Conservation (phyloP, 495 filamentous ascomycete species). For the Aspergillus taichungensis region DNA sequence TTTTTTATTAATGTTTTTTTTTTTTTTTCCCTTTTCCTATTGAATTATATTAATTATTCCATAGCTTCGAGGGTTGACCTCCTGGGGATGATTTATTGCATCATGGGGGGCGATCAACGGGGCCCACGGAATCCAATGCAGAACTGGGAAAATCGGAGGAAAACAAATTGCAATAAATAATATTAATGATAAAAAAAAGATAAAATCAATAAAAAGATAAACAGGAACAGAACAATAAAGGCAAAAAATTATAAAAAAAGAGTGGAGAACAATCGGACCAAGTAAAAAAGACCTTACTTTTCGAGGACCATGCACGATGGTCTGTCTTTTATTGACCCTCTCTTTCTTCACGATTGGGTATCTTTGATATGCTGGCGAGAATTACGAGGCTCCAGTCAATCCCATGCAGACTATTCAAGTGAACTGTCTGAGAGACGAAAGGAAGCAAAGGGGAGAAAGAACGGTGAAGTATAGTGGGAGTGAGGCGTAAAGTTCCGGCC, state of each 20-base stretch:
- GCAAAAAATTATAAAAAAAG: constrained; percentile 7
- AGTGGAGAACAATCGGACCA: constrained; percentile 11
- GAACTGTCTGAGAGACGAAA: constrained; percentile 7
- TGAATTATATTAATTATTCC: too few species aligned
- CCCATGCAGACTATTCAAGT: not conserved
- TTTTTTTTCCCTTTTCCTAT: too few species aligned
- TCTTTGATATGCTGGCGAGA: not conserved
- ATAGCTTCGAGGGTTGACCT: constrained; percentile 36
- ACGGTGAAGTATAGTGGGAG: constrained; percentile 27
- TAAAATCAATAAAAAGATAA: constrained; percentile 18
- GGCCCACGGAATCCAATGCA: constrained; percentile 26
- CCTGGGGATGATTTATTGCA: constrained; percentile 35
- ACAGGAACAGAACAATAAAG: constrained; percentile 13
- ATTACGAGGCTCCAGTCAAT: not conserved
- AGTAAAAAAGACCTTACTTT: constrained; percentile 7
- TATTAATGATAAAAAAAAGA: constrained; percentile 13
- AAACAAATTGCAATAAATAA: constrained; percentile 21
- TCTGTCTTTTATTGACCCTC: too few species aligned
- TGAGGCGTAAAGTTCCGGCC: constrained; percentile 18
- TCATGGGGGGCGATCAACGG: constrained; percentile 38
- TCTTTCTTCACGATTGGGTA: too few species aligned
- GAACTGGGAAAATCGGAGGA: constrained; percentile 29
- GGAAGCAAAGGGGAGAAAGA: constrained; percentile 9
- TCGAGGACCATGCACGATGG: too few species aligned
- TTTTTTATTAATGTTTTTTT: constrained; percentile 9